Conservation (phyloP, 805 yeast genomes). For the Metschnikowia cubensis region DNA sequence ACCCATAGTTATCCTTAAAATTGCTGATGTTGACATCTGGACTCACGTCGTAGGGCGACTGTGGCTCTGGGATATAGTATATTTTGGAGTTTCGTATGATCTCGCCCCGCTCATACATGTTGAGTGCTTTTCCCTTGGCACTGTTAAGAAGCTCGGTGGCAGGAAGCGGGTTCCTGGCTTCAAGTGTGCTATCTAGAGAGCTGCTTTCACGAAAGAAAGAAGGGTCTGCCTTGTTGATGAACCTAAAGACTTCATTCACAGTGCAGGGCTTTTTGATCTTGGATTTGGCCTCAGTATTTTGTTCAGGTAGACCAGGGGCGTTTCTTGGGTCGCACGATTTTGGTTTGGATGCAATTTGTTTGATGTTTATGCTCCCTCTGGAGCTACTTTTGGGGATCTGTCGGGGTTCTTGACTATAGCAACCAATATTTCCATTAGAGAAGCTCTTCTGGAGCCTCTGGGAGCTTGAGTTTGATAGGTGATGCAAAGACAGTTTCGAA, state of each 20-base stretch:
- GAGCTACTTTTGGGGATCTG: not conserved
- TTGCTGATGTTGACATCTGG: conserved; percentile 34
- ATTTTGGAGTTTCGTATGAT: conserved; percentile 45
- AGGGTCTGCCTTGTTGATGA: conserved; percentile 26
- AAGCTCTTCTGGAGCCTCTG: not conserved
- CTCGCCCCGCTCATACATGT: conserved; percentile 60
- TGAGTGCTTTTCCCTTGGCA: conserved; percentile 25
- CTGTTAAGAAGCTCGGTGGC: conserved; percentile 7
- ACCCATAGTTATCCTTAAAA: conserved; percentile 54
- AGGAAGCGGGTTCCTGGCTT: conserved; percentile 3
- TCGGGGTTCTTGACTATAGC: not conserved
- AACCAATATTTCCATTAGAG: not conserved
- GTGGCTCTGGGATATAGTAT: conserved; percentile 45
- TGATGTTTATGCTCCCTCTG: not conserved
- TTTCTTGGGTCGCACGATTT: not conserved
- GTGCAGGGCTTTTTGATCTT: conserved; percentile 11
- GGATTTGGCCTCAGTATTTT: not conserved
- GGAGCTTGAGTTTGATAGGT: not conserved
- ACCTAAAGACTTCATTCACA: conserved; percentile 19
- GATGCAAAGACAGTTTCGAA: not conserved
- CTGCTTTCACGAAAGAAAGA: conserved; percentile 20
- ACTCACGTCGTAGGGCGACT: conserved; percentile 4
- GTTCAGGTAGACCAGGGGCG: not conserved
- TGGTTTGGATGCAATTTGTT: not conserved
- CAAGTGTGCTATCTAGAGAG: conserved; percentile 6